phyloP scores from a whole-genome alignment of 768 basidiomycete species.

The Leccinum boreale region DNA sequence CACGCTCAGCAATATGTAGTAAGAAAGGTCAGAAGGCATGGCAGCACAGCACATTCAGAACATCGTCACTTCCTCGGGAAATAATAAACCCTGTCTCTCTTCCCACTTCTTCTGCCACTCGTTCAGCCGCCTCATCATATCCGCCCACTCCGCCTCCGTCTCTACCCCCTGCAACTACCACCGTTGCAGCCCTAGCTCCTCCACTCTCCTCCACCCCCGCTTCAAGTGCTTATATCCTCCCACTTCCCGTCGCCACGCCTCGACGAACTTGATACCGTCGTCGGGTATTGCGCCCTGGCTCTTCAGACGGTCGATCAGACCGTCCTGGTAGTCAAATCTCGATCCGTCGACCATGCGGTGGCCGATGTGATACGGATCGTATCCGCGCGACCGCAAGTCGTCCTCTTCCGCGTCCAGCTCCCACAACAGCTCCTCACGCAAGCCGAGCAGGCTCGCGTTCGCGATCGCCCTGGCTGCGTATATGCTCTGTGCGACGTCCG shows the following conservation, averaged over 20 bases:
- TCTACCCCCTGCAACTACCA: constrained; percentile 48
- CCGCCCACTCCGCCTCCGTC: constrained; percentile 51
- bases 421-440: constrained; percentile 37
- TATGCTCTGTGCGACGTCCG: constrained; percentile 48
- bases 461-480: constrained; percentile 45
- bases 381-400: constrained; percentile 36
- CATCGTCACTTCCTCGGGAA: constrained; percentile 1
- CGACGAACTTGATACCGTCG: constrained; percentile 45
- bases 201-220: constrained; percentile 44
- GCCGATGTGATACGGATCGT: constrained; percentile 48
- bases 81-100: constrained; percentile 18
- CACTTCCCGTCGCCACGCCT: constrained; percentile 44
- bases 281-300: constrained; percentile 35
- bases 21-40: neutral
- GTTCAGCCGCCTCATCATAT: constrained; percentile 44
- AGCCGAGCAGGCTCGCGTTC: constrained; percentile 39
- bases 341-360: constrained; percentile 40
- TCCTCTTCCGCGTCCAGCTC: constrained; percentile 43
- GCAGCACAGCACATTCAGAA: constrained; percentile 4
- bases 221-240: constrained; percentile 34
- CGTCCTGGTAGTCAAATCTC: constrained; percentile 41
- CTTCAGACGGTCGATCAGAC: constrained; percentile 15
- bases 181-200: constrained; percentile 35
- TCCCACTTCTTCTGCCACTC: constrained; percentile 56
- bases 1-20: no score